phyloP scores from a whole-genome alignment of 345 rosid genomes.

The Rhodamnia argentea region DNA sequence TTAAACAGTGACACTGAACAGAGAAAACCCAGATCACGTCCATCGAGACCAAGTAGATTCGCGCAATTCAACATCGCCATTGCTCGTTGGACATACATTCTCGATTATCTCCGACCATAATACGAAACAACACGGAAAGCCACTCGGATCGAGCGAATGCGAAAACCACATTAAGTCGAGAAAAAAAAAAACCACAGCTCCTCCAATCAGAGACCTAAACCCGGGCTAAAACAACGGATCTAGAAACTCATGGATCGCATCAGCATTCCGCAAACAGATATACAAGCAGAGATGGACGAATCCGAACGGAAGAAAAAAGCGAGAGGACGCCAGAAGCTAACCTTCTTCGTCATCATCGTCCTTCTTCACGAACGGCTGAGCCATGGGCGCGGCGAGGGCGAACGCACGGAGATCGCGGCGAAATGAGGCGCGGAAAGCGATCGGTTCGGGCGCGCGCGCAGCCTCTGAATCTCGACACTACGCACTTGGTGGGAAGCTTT shows the following conservation, averaged over 20 bases:
- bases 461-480: background rate
- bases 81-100: background rate
- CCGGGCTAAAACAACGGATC: background rate
- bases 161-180: background rate
- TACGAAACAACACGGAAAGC: background rate
- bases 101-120: background rate
- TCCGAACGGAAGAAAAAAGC: background rate
- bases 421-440: background rate
- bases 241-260: background rate
- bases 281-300: background rate
- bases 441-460: background rate
- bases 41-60: background rate
- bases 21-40: background rate
- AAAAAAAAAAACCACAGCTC: background rate
- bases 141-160: background rate
- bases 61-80: background rate
- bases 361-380: constrained; percentile 91
- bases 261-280: background rate
- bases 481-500: background rate
- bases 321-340: constrained; percentile 10
- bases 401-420: background rate
- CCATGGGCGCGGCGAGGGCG: constrained; percentile 43
- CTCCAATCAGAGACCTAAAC: background rate
- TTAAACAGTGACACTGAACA: background rate
- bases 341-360: constrained; percentile 99